Percentiles rank a stretch among this genome's conserved stretches.
Conservation (phyloP, 1,284 basidiomycete species). For the Stygiomarasmius scandens region DNA sequence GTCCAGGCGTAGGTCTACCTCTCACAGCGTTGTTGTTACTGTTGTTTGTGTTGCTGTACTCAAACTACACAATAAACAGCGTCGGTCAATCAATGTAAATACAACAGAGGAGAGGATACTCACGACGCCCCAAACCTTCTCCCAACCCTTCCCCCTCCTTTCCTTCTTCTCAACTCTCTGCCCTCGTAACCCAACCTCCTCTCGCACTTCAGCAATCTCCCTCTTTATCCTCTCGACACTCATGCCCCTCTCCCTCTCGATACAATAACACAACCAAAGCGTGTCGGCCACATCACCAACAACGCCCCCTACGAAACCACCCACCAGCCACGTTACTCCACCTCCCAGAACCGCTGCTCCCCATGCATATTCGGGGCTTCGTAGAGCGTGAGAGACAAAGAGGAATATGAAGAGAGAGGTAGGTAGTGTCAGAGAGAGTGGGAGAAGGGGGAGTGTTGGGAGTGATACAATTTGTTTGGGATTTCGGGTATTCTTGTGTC, state of each 20-base stretch:
- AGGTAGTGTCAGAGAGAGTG: constrained; percentile 78
- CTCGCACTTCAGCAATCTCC: background rate
- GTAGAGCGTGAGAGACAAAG: constrained; percentile 83
- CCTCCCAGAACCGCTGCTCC: constrained; percentile 79
- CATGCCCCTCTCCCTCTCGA: constrained; percentile 73
- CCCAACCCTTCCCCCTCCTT: constrained; percentile 62
- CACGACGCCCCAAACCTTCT: background rate
- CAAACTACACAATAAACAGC: background rate
- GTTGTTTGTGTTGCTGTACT: background rate
- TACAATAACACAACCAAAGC: constrained; percentile 87
- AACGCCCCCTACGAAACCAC: constrained; percentile 81
- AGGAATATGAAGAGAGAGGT: constrained; percentile 84
- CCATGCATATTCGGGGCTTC: constrained; percentile 77
- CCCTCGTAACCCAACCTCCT: no score
- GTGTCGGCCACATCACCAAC: constrained; percentile 87
- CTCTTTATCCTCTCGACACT: background rate
- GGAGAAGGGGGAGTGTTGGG: constrained; percentile 76
- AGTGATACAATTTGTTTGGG: no score
- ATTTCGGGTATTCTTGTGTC: no score
- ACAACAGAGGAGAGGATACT: background rate
- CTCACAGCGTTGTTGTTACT: no score
- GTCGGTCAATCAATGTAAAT: background rate
- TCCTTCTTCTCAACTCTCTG: constrained; percentile 57
- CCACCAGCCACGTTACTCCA: constrained; percentile 79
- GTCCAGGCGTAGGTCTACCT: no score